These are phyloP conservation scores for Cryptosporidium felis DNA, from an alignment of 169 alveolate genomes.

Conservation along the genomic window DNA sequence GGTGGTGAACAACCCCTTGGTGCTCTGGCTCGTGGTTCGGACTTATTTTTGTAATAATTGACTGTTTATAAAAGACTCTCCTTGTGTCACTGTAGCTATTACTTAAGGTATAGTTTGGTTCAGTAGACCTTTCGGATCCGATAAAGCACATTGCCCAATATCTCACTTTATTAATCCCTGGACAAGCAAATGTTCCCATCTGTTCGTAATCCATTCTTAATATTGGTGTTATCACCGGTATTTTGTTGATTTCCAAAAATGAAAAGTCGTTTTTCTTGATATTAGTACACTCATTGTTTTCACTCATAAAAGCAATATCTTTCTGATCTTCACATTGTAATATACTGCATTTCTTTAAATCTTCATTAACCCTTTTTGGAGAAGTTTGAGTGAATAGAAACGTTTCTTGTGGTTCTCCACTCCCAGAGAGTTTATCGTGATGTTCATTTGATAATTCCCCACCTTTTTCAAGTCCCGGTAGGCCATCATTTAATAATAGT, in stretches of 20 bases:
- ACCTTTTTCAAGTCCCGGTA: too few relatives aligned
- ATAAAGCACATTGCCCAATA: conserved; percentile 72
- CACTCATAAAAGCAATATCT: too few relatives aligned
- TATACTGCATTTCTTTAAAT: too few relatives aligned
- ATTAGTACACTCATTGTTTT: too few relatives aligned
- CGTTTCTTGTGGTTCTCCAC: too few relatives aligned
- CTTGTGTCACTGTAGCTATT: conserved; percentile 51
- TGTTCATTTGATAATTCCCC: too few relatives aligned
- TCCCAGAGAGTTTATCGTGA: too few relatives aligned
- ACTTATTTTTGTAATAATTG: conserved; percentile 49
- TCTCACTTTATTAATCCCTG: conserved; percentile 67
- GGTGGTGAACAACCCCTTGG: conserved; percentile 70
- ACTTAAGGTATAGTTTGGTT: background rate
- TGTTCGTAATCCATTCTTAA: conserved; percentile 3
- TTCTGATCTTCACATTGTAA: too few relatives aligned
- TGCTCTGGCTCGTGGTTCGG: conserved; percentile 70
- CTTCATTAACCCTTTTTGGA: too few relatives aligned
- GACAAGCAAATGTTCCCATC: conserved; percentile 27
- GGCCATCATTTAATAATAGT: too few relatives aligned
- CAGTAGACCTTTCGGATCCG: conserved; percentile 63
- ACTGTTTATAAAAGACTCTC: conserved; percentile 64
- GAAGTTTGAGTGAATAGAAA: too few relatives aligned
- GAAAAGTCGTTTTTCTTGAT: background rate
- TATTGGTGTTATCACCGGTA: conserved; percentile 36
- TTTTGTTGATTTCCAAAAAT: too few relatives aligned